Conservation (phyloP, 202 grass and related monocot species). For the Schoenoplectus tabernaemontani region DNA sequence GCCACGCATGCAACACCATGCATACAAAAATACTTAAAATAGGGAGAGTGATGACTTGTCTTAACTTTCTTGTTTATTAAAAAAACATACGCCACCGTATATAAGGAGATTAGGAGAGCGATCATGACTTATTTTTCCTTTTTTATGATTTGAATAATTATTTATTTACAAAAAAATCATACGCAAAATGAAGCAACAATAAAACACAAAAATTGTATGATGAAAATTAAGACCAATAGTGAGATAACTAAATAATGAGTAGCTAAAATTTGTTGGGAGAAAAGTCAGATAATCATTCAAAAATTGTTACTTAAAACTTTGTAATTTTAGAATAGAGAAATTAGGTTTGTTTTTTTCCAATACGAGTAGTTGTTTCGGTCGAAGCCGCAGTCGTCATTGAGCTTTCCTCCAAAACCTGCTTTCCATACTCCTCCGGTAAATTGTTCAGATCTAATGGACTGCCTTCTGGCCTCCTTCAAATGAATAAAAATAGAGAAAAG, state of each 20-base stretch:
- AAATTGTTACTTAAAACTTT: not conserved
- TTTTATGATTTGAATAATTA: not conserved
- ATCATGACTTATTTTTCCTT: not conserved
- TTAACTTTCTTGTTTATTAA: not conserved
- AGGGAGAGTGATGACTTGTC: not conserved
- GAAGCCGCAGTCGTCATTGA: constrained; percentile 76
- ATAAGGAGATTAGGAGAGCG: too few species aligned
- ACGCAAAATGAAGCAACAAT: not conserved
- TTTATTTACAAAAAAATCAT: not conserved
- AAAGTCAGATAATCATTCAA: not conserved
- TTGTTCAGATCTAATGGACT: constrained; percentile 85
- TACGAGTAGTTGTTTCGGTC: constrained; percentile 42
- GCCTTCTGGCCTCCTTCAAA: constrained; percentile 73
- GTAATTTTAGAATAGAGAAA: not conserved
- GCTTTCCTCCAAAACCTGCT: constrained; percentile 75
- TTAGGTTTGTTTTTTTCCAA: not conserved
- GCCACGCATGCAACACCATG: not conserved
- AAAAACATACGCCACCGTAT: not conserved
- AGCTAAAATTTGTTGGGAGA: not conserved
- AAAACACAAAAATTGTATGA: not conserved
- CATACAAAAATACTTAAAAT: constrained; percentile 4
- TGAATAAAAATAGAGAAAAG: not conserved
- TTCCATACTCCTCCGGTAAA: constrained; percentile 83
- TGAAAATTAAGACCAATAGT: not conserved
- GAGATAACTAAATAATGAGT: not conserved